These are phyloP conservation scores for Tetradesmus obliquus DNA, from an alignment of 139 green algal species.

Conservation along the genomic window DNA sequence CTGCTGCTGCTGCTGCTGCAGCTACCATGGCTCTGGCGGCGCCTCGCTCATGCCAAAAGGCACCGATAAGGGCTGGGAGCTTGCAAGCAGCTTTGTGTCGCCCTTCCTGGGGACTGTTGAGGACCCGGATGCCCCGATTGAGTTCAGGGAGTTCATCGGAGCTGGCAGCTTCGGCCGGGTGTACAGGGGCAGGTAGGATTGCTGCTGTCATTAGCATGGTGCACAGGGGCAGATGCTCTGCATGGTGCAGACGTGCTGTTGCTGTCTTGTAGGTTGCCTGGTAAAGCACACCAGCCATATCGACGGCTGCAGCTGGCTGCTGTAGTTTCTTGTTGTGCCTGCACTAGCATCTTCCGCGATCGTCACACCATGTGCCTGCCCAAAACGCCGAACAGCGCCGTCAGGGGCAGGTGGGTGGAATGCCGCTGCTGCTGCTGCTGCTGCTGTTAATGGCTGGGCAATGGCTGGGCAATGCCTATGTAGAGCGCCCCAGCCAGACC, in stretches of 20 bases:
- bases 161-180: not conserved
- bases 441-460: too few relatives aligned
- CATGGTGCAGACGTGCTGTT: not conserved
- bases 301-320: too few relatives aligned
- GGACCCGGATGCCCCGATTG: not conserved
- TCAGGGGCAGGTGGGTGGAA: too few relatives aligned
- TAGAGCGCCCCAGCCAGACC: too few relatives aligned
- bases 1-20: not conserved
- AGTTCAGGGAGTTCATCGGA: not conserved
- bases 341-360: too few relatives aligned
- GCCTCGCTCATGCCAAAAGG: not conserved
- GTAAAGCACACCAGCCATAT: too few relatives aligned
- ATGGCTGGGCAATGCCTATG: too few relatives aligned
- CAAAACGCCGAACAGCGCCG: too few relatives aligned
- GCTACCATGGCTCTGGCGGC: too few relatives aligned
- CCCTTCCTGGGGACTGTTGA: not conserved
- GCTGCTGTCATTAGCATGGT: not conserved
- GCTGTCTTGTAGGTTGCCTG: not conserved
- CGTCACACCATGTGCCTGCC: too few relatives aligned
- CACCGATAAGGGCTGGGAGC: not conserved
- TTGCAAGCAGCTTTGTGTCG: not conserved
- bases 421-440: too few relatives aligned
- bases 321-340: too few relatives aligned
- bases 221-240: not conserved
- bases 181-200: not conserved